A percentile compares a stretch with the other conserved stretches of the same genome.
Conservation (phyloP, 2,329 filamentous ascomycete species). For the Sporothrix luriei region DNA sequence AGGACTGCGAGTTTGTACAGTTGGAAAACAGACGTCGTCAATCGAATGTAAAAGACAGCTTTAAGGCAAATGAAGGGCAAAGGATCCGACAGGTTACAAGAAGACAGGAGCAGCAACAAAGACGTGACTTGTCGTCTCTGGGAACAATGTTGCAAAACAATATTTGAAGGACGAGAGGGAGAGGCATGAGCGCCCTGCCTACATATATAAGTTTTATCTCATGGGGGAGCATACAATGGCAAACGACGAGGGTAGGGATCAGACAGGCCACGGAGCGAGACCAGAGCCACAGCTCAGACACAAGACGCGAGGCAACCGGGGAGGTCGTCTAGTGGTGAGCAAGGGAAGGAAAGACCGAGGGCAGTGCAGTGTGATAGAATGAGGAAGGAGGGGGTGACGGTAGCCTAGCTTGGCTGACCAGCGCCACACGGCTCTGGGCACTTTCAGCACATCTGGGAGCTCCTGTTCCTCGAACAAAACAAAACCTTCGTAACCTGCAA, state of each 20-base stretch:
- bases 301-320: conserved; percentile 7
- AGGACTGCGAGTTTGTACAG: too few species aligned
- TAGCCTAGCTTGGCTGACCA: conserved; percentile 9
- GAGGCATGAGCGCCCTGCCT: not conserved
- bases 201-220: conserved; percentile 18
- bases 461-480: not conserved
- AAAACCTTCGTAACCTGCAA: not conserved
- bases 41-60: not conserved
- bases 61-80: not conserved
- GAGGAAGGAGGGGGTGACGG: conserved; percentile 14
- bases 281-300: conserved; percentile 3
- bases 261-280: conserved; percentile 7
- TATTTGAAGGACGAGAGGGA: not conserved
- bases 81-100: too few species aligned
- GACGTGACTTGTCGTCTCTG: not conserved
- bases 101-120: not conserved
- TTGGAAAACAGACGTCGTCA: not conserved
- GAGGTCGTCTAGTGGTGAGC: not conserved
- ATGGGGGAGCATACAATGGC: conserved; percentile 2
- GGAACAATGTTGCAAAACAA: not conserved
- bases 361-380: not conserved
- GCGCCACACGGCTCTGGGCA: conserved; percentile 2
- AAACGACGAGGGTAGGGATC: not conserved
- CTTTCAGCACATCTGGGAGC: conserved; percentile 3
- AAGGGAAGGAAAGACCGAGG: conserved; percentile 13